Conservation (phyloP, 495 filamentous ascomycete genomes). For the Trichoderma erinaceum region DNA sequence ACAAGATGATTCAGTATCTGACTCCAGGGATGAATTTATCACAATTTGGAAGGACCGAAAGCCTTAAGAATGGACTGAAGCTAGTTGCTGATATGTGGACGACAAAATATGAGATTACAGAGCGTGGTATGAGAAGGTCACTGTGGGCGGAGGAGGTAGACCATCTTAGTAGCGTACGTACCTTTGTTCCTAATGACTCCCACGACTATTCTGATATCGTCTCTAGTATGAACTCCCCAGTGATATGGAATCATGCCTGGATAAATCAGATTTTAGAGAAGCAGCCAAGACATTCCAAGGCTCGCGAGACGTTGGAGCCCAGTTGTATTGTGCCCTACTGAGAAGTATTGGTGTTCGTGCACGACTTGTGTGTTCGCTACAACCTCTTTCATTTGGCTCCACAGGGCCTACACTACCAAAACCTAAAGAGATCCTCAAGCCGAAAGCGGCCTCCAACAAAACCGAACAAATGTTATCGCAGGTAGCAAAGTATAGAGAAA, state of each 20-base stretch:
- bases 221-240: conserved; percentile 46
- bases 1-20: conserved; percentile 55
- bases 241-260: conserved; percentile 47
- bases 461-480: conserved; percentile 29
- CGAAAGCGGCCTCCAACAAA: conserved; percentile 24
- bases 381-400: conserved; percentile 67
- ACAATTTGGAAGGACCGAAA: conserved; percentile 64
- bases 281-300: conserved; percentile 62
- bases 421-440: conserved; percentile 26
- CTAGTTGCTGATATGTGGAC: conserved; percentile 62
- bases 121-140: conserved; percentile 60
- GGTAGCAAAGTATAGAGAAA: conserved; percentile 30
- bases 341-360: conserved; percentile 70
- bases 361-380: conserved; percentile 89
- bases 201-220: conserved; percentile 22
- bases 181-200: not conserved
- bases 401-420: conserved; percentile 45
- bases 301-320: conserved; percentile 83
- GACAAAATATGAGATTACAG: conserved; percentile 60
- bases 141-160: conserved; percentile 64
- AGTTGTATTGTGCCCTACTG: conserved; percentile 82
- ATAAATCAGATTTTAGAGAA: conserved; percentile 61
- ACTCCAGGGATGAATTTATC: conserved; percentile 56
- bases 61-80: conserved; percentile 71
- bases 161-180: conserved; percentile 50